Base-by-base conservation (phyloP, 352 stramenopile species). In the Globisporangium iwayamae region DNA sequence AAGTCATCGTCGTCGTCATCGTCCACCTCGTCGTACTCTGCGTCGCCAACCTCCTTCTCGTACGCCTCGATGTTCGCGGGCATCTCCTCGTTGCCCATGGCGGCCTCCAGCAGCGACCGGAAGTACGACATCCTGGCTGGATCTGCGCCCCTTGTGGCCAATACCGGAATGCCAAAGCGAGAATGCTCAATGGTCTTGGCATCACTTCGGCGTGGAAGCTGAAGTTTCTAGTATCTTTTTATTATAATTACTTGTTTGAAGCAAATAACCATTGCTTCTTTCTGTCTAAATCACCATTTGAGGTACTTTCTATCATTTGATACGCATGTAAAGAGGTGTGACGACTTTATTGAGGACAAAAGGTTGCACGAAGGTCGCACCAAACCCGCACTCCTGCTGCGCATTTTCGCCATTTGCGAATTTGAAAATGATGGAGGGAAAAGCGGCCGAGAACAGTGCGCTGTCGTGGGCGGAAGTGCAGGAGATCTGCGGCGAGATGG, bases 91-190 rank as follows among this genome's bases (percentile, higher is more conserved):
- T 86, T 75, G 63, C 81, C 83, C 82, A 93, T 91, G 30, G 82
- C 85, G 54, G 85, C 83, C 70, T 93, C 80, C 51, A 93, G 74
- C 67, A 93, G 78, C 81, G 85, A 90, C 67, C 83, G 77, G 67
- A 93, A 93, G 72, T 80, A 82, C 71, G 85, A 91, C 85, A 93
- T 93, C 36, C 28, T 51, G n/a, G 52, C 28, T 51, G 28, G 61
- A 48, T 22, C 18, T 48, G 43, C 43, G 28, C 50, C 38, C 0
- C 32, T 50, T 20, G 58, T 36, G 30, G 32, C 41, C 20, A 64
- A 43, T 30, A 56, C 2, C 28, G 22, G 14, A 54, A 34, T 28
- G 47, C 34, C 14, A 57, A 43, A 57, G 50, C 9, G 18, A 56
- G n/a, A 57, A 36, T 13, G 34, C 34, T 43, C 48, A 54, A 65